These are phyloP conservation scores for Tephrocybe sp. DNA, from an alignment of 768 basidiomycete genomes.

Conservation along the genomic window DNA sequence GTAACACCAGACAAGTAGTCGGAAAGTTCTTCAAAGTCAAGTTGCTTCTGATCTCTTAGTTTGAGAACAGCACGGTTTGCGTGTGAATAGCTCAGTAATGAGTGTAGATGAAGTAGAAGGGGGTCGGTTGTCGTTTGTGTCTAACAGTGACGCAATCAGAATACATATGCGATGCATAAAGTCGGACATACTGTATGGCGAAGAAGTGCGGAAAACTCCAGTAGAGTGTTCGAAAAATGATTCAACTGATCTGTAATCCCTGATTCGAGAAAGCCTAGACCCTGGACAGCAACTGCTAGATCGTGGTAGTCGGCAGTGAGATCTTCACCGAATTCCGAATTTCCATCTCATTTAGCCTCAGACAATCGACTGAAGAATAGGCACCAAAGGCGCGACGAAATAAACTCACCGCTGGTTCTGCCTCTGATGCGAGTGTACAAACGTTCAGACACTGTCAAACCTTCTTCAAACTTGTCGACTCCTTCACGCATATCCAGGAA, in stretches of 20 bases:
- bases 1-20: constrained; percentile 94
- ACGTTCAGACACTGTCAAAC: constrained; percentile 77
- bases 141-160: constrained; percentile 34
- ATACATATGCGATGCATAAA: neutral
- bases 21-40: constrained; percentile 96
- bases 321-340: constrained; percentile 84
- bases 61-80: constrained; percentile 93
- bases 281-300: constrained; percentile 92
- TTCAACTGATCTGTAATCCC: constrained; percentile 98
- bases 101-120: constrained; percentile 86
- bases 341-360: constrained; percentile 85
- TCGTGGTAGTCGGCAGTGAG: constrained; percentile 97
- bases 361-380: constrained; percentile 43
- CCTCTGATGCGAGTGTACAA: constrained; percentile 75
- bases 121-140: constrained; percentile 91
- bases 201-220: constrained; percentile 90
- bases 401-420: constrained; percentile 80
- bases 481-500: constrained; percentile 89
- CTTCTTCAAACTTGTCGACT: constrained; percentile 96
- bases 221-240: constrained; percentile 92
- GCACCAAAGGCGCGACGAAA: constrained; percentile 19
- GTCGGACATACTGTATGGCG: constrained; percentile 67
- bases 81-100: constrained; percentile 89
- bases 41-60: constrained; percentile 95
- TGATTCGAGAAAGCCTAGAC: constrained; percentile 95